Evolutionary conservation across 192 early-diverging fungal genomes (phyloP), one percentile per base, ranked within the genome.

Genomic region (Coemansia sp.): DNA sequence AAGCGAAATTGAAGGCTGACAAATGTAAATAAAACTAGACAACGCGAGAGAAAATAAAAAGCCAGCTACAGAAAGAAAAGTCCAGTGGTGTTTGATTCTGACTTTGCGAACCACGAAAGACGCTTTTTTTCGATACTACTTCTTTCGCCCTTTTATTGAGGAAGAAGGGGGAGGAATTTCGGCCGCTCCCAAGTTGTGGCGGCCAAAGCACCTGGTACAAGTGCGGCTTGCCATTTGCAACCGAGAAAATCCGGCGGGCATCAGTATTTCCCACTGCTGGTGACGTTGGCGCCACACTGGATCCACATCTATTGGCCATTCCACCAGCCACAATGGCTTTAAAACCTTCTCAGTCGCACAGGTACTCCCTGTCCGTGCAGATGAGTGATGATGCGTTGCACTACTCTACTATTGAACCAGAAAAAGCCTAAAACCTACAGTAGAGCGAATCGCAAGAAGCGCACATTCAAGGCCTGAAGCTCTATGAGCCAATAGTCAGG

Each of bases 1-100:
- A 59, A 22, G 7, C 13, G 19, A 32, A 19, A 38, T 14, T 15
- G n/a, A 41, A 59, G 5, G 59, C 19, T 60, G 59, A 35, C 22
- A 60, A 25, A 42, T 42, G 5, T 25, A 25, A 50, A 49, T 22
- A 49, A 49, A 49, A 48, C n/a, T 29, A 54, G 52, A 33, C 52
- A 33, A 54, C 52, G 52, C 9, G 15, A 32, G 52, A 25, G 15
- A 40, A 43, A 20, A 11, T 25, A 40, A 40, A 40, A 40, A 40
- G 11, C 7, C 11, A 40, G 9, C 11, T 0, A 10, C 11, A 40
- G 38, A 10, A 40, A 11, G 29, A 29, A 29, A 29, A 29, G 29
- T 29, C 3, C 3, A 3, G 29, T 29, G 29, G 29, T 29, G 29
- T 29, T 29, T 29, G 29, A 29, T 29, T 29, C 38, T 11, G 38